Conservation (phyloP, 495 filamentous ascomycete genomes). For the Penicillium cinerascens region DNA sequence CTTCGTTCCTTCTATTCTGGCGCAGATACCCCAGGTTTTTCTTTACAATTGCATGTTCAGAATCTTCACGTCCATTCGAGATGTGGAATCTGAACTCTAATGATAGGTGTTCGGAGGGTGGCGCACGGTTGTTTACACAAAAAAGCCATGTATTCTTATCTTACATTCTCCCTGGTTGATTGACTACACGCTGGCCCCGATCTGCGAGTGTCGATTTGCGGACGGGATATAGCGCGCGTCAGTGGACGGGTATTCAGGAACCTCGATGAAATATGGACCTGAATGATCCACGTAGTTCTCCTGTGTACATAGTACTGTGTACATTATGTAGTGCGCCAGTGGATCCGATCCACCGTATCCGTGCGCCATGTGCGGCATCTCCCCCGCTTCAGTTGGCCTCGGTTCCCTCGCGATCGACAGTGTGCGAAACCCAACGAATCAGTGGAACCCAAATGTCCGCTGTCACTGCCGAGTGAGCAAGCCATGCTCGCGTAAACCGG, state of each 20-base stretch:
- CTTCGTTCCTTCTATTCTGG: not conserved
- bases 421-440: too few relatives aligned
- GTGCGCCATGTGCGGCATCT: too few relatives aligned
- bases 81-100: not conserved
- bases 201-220: not conserved
- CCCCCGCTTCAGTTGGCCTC: too few relatives aligned
- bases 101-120: not conserved
- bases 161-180: not conserved
- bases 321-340: too few relatives aligned
- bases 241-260: not conserved
- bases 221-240: not conserved
- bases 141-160: not conserved
- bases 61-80: slow-evolving; percentile 3
- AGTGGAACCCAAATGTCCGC: too few relatives aligned
- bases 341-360: too few relatives aligned
- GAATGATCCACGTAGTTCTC: too few relatives aligned
- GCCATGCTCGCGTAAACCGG: too few relatives aligned
- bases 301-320: too few relatives aligned
- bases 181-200: not conserved
- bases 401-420: too few relatives aligned
- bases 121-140: not conserved
- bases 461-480: too few relatives aligned
- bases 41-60: slow-evolving; percentile 1
- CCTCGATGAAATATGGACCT: not conserved
- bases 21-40: slow-evolving; percentile 27